phyloP scores from a whole-genome alignment of 73 alveolate genomes.

The Urostyla sp. region DNA sequence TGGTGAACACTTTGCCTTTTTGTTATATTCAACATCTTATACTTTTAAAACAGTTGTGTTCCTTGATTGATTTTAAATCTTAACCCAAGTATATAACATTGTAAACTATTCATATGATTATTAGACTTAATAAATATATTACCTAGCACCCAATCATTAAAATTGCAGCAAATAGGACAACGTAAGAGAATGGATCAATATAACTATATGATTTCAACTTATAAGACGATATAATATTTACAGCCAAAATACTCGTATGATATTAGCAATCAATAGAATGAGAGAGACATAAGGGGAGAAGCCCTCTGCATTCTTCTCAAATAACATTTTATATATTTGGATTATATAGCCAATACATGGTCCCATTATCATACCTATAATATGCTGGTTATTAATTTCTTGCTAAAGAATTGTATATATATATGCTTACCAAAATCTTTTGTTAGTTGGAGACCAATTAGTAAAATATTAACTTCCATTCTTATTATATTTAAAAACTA shows the following conservation, averaged over 20 bases:
- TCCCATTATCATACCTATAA: constrained; percentile 55
- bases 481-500: too few species aligned
- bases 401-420: neutral
- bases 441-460: too few species aligned
- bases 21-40: too few species aligned
- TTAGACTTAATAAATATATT: neutral
- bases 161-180: constrained; percentile 3
- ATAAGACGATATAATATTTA: neutral
- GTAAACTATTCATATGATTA: neutral
- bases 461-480: too few species aligned
- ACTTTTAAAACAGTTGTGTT: too few species aligned
- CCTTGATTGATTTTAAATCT: neutral
- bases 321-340: constrained; percentile 62
- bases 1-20: neutral
- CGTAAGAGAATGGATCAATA: constrained; percentile 14
- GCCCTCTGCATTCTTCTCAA: constrained; percentile 76
- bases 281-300: constrained; percentile 77
- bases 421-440: neutral
- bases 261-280: constrained; percentile 69
- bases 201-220: neutral
- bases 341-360: constrained; percentile 73
- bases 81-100: neutral
- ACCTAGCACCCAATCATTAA: constrained; percentile 33
- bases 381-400: neutral
- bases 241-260: constrained; percentile 75